Base-by-base conservation (phyloP, 176 grass and related monocot species). In the Cocos nucifera region DNA sequence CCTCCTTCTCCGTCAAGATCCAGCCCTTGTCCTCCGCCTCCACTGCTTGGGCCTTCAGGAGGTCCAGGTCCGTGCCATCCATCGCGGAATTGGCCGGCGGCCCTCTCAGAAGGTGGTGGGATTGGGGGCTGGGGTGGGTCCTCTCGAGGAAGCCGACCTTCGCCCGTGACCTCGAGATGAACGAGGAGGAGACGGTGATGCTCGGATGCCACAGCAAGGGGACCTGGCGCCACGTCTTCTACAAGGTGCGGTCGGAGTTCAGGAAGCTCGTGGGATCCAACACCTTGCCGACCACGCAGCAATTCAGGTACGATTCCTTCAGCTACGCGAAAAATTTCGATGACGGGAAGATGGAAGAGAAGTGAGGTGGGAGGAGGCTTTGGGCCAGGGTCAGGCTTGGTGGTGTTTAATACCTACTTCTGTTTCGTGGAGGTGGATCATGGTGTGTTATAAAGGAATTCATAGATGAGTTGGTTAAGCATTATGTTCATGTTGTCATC, bases 261-360 rank as follows among this genome's bases (percentile, higher is more conserved):
- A 69, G 81, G 24, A 89, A 77, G 53, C 71, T 93, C 72, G 66
- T 89, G 22, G 49, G n/a, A 17, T 73, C 69, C 61, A 78, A 71
- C 52, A 74, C 73, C 8, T 79, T 95, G 17, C 91, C 86, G 9
- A 86, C 87, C 17, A 80, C 82, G 21, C 80, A 95, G 15, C 78
- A 77, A 56, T 51, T 92, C 58, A 30, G 84, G 59, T 89, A 98
- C 30, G 93, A 98, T 61, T 92, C 93, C 26, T 73, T 92, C 59
- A 98, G 79, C 75, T 98, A 98, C 66, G 77, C 77, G 0, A 81
- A 93, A 35, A 92, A 93, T 69, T 92, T 98, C 64, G 94, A 98
- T 72, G 69, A 89, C 17, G 84, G 84, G 48, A 77, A 73, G 14
- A 58, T 0, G 15, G 24, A 71, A 64, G 71, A 62, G 55, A 73